phyloP scores from a whole-genome alignment of 106 monocot genomes.

The Apostasia shenzhenica region DNA sequence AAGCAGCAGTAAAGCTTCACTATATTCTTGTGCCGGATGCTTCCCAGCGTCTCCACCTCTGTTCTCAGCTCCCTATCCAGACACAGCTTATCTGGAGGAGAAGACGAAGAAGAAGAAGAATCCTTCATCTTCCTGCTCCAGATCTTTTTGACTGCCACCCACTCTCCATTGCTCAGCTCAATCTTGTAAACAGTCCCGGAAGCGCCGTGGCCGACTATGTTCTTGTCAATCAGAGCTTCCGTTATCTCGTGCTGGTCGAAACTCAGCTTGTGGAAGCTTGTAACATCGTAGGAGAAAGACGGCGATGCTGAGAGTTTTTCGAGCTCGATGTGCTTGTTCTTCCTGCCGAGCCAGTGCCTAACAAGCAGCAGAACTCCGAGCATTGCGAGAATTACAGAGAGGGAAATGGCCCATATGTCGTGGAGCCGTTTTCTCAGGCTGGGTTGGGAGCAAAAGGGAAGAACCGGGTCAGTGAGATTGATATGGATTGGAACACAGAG shows the following conservation, averaged over 20 bases:
- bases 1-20: slow-evolving; percentile 94
- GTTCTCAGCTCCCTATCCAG: slow-evolving; percentile 60
- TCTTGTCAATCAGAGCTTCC: slow-evolving; percentile 81
- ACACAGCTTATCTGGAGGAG: slow-evolving; percentile 10
- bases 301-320: slow-evolving; percentile 43
- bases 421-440: slow-evolving; percentile 27
- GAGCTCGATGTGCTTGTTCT: slow-evolving; percentile 19
- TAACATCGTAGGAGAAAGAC: slow-evolving; percentile 69
- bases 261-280: slow-evolving; percentile 84
- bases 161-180: slow-evolving; percentile 67
- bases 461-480: slow-evolving; percentile 25
- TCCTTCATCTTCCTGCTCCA: slow-evolving; percentile 41
- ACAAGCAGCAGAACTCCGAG: slow-evolving; percentile 33
- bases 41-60: slow-evolving; percentile 89
- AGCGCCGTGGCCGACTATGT: slow-evolving; percentile 88
- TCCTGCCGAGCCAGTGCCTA: slow-evolving; percentile 27
- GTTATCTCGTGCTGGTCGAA: slow-evolving; percentile 90
- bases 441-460: slow-evolving; percentile 46
- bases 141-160: slow-evolving; percentile 82
- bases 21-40: slow-evolving; percentile 96
- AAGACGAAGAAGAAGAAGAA: not conserved
- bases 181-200: slow-evolving; percentile 97
- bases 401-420: slow-evolving; percentile 45
- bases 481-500: slow-evolving; percentile 49
- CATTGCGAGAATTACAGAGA: slow-evolving; percentile 21